A percentile compares a stretch with the other conserved stretches of the same genome.
These are phyloP conservation scores for Micractinium sp. DNA, from an alignment of 139 green algal species.

Conservation along the genomic window DNA sequence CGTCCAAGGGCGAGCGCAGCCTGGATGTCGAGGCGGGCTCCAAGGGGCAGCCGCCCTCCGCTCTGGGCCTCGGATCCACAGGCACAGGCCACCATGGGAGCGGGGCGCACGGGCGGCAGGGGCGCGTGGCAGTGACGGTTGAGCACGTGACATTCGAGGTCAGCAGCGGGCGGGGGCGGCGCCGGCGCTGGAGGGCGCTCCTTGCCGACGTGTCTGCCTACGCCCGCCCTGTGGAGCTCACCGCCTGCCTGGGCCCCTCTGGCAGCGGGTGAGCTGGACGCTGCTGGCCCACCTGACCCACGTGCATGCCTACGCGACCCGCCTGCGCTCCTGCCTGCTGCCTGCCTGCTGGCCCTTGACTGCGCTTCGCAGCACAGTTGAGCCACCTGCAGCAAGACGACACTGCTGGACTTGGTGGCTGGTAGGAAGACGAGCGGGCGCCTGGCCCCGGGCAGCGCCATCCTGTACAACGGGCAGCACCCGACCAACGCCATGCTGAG, in stretches of 20 bases:
- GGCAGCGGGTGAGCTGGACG: neutral
- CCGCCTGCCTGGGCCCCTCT: slow-evolving; percentile 4
- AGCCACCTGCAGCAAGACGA: slow-evolving; percentile 64
- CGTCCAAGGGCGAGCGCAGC: neutral
- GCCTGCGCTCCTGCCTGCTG: neutral
- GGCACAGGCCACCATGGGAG: neutral
- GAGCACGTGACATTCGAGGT: neutral
- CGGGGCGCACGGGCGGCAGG: neutral
- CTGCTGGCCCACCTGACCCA: too few relatives aligned
- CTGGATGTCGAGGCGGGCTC: neutral
- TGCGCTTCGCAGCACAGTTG: too few relatives aligned
- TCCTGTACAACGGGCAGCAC: slow-evolving; percentile 40
- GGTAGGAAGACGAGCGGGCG: slow-evolving; percentile 53
- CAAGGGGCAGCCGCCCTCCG: neutral
- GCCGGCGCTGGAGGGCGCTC: neutral
- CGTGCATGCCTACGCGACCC: too few relatives aligned
- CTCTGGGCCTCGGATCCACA: neutral
- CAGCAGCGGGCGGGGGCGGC: neutral
- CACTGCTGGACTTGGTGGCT: slow-evolving; percentile 70
- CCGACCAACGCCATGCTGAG: slow-evolving; percentile 39
- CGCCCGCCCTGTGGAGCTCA: neutral
- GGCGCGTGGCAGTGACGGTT: neutral
- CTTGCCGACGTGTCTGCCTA: neutral
- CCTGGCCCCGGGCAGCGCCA: neutral
- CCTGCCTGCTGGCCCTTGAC: neutral